Conservation (phyloP, 495 filamentous ascomycete genomes). For the Melanomma pulvis-pyrius region DNA sequence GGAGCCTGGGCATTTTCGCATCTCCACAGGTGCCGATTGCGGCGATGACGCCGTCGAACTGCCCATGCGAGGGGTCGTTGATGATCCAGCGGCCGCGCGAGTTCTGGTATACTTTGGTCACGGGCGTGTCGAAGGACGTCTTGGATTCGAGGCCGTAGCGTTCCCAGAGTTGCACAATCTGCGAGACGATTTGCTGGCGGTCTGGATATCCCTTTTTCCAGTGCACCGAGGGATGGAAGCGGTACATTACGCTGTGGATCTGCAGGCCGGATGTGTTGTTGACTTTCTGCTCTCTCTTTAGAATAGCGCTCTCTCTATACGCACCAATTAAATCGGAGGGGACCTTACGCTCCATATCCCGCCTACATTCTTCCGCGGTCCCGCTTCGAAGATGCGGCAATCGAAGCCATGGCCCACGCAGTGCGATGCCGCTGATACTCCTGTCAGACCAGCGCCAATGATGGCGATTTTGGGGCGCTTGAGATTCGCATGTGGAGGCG, state of each 20-base stretch:
- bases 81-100: constrained; percentile 76
- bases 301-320: constrained; percentile 4
- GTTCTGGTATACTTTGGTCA: constrained; percentile 69
- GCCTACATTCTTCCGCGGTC: constrained; percentile 63
- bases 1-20: constrained; percentile 64
- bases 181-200: constrained; percentile 69
- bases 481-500: constrained; percentile 56
- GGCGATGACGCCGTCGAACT: constrained; percentile 76
- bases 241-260: constrained; percentile 85
- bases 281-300: constrained; percentile 54
- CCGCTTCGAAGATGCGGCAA: constrained; percentile 74
- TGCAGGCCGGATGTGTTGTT: constrained; percentile 83
- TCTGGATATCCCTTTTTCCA: constrained; percentile 77
- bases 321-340: constrained; percentile 1
- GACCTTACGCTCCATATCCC: constrained; percentile 73
- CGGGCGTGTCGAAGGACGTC: constrained; percentile 70
- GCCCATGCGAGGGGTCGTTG: constrained; percentile 67
- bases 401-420: constrained; percentile 88
- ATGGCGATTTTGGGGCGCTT: constrained; percentile 71
- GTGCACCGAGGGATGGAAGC: constrained; percentile 78
- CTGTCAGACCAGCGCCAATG: constrained; percentile 81
- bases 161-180: constrained; percentile 74
- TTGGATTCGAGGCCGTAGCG: constrained; percentile 69
- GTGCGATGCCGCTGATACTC: constrained; percentile 79
- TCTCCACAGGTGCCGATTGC: constrained; percentile 80